A percentile compares a stretch with the other conserved stretches of the same genome.
Evolutionary conservation across 2,329 filamentous ascomycete genomes (phyloP).

Genomic region (Phyllosticta citribraziliensis): DNA sequence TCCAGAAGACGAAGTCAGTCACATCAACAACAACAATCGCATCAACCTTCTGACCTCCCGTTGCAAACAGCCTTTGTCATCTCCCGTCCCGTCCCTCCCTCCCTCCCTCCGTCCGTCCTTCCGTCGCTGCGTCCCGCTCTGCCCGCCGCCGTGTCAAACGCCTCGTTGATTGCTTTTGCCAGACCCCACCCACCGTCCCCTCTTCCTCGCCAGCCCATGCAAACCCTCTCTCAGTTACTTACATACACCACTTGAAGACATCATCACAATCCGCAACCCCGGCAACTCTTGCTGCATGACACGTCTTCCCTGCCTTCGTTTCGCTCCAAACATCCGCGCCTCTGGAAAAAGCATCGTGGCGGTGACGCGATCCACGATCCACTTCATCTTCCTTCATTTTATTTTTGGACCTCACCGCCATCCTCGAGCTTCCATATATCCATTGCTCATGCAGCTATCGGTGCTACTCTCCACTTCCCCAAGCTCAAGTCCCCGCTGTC

Average conservation of each 20-base stretch:
- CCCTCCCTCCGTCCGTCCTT: not conserved
- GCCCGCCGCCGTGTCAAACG: not conserved
- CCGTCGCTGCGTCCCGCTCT: not conserved
- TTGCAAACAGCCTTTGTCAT: not conserved
- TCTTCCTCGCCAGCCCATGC: not conserved
- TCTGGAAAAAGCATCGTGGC: not conserved
- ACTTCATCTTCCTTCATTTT: not conserved
- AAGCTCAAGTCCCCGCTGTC: not conserved
- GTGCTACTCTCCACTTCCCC: not conserved
- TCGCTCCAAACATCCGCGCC: not conserved
- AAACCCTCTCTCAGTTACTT: not conserved
- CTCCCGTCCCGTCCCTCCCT: not conserved
- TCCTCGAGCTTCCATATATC: not conserved
- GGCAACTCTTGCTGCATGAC: not conserved
- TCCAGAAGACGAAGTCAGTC: not conserved
- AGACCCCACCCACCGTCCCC: not conserved
- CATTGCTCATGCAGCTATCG: not conserved
- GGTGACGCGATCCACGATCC: not conserved
- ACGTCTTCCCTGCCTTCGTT: not conserved
- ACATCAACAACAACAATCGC: not conserved
- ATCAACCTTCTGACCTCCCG: not conserved
- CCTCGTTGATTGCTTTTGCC: not conserved
- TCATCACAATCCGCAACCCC: not conserved
- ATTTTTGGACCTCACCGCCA: not conserved
- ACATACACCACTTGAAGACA: not conserved